These are phyloP conservation scores for Mortierella sp. DNA, from an alignment of 371 early-diverging fungal genomes.

Conservation along the genomic window DNA sequence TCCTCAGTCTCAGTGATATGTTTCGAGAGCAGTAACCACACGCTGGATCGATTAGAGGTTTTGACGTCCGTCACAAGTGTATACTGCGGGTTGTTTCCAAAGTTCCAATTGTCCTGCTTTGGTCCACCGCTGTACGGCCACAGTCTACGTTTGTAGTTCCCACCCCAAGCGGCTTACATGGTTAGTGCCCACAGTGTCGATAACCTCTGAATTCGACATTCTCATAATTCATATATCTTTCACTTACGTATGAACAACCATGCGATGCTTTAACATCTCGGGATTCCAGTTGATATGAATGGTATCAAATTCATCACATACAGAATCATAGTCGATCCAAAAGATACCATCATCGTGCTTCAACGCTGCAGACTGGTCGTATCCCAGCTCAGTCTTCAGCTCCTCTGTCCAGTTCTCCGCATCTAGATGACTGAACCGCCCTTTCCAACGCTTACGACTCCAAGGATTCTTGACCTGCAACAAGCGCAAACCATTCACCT, in stretches of 20 bases:
- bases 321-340: constrained; percentile 89
- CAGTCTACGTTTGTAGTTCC: constrained; percentile 44
- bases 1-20: constrained; percentile 84
- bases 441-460: constrained; percentile 89
- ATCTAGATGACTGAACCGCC: constrained; percentile 83
- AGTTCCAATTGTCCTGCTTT: constrained; percentile 72
- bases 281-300: constrained; percentile 93
- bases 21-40: constrained; percentile 86
- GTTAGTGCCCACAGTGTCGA: not conserved
- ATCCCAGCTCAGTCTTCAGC: constrained; percentile 70
- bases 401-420: constrained; percentile 76
- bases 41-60: constrained; percentile 65
- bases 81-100: constrained; percentile 86
- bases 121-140: constrained; percentile 74
- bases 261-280: constrained; percentile 46
- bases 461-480: constrained; percentile 87
- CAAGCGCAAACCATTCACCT: constrained; percentile 57
- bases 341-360: constrained; percentile 69
- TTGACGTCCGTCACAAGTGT: constrained; percentile 66
- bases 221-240: not conserved
- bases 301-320: constrained; percentile 80
- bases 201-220: too few species aligned
- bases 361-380: constrained; percentile 73
- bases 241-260: constrained; percentile 58
- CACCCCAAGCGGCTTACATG: not conserved